Evolutionary conservation across 2,329 filamentous ascomycete genomes (phyloP), one percentile per base, ranked within the genome.

Genomic region (Graphilbum sp.): DNA sequence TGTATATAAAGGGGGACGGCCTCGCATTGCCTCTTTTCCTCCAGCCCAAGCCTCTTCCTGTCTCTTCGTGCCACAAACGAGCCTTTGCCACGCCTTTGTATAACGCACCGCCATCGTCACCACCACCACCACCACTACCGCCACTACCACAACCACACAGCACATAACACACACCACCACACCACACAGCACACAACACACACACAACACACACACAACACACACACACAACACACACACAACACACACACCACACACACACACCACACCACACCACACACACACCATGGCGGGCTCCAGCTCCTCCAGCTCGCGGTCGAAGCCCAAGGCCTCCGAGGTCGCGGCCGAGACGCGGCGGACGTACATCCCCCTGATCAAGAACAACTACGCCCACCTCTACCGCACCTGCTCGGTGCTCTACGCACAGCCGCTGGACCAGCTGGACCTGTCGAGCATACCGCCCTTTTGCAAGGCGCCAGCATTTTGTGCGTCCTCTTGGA

Each of bases 281-380:
- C 18, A 18, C 31, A 36, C 11, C 33, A 76, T 76, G 72, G 67
- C 70, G 41, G 49, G 49, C 19, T 43, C 49, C 18, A 52, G 45
- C 42, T 46, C 46, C 32, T 29, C 27, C 13, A n/a, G 27, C 27
- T 29, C 27, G 8, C 50, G 47, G 38, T 63, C 65, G 35, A 75
- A 67, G 55, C 67, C 67, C 34, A 78, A 75, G 55, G 69, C 74
- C 12, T 72, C 76, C 31, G 78, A 84, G 46, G 72, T 85, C 38
- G 79, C 79, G 39, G 69, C 73, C 20, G 78, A 83, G 52, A 79
- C 77, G n/a, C 82, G 82, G 56, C 69, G 66, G 48, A 67, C 67
- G 41, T 80, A 76, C 51, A 76, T 83, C 45, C 78, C 79, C 15
- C 60, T 69, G 44, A 72, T 83, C 48, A 68, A 64, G 49, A 60